Base-by-base conservation (phyloP, 208 protist species). In the Acanthamoeba triangularis region DNA sequence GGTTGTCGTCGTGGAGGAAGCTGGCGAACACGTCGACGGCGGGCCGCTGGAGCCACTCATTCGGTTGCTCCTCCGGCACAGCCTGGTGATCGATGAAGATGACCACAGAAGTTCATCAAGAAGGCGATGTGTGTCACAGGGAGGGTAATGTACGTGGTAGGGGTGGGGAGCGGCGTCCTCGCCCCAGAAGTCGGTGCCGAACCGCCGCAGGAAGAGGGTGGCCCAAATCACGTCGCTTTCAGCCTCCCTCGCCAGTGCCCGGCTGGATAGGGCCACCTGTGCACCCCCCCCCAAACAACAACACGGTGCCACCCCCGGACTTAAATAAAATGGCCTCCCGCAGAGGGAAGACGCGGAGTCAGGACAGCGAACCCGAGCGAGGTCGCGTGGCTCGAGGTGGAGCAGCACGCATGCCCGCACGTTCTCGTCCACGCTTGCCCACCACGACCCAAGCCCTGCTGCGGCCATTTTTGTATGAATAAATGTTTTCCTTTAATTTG, bases 121-220 rank as follows among this genome's bases (percentile, higher is more conserved):
- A 7, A 65, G 49, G 7, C 0, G 13, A 18, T 54, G 49, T 54
- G 49, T 8, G 49, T n/a, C 14, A 11, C 3, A 54, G 69, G 11
- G 0, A 30, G 30, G 69, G 16, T 44, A 1, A 78, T 10, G 6
- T 18, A 78, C 69, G 37, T 78, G 69, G 69, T 78, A 78, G 30
- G 69, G 69, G 37, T 78, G 69, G 16, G 30, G 69, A 10, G 23
- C 14, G 69, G 37, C 37, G 69, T 30, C 33, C 37, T 78, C 69
- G 69, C 69, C 69, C 69, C 69, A 78, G 30, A 44, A 78, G 30
- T 78, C 69, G 69, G 30, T 47, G 37, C 69, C 69, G 69, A 78
- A 78, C 23, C 69, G 69, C 11, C 69, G 20, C 1, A 78, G 69
- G 69, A 78, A 78, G 23, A 78, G 30, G 23, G 69, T 78, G 69